Evolutionary conservation across 1,284 basidiomycete genomes (phyloP), one percentile per base, ranked within the genome.

Genomic region (Pseudozyma tsukubaensis): DNA sequence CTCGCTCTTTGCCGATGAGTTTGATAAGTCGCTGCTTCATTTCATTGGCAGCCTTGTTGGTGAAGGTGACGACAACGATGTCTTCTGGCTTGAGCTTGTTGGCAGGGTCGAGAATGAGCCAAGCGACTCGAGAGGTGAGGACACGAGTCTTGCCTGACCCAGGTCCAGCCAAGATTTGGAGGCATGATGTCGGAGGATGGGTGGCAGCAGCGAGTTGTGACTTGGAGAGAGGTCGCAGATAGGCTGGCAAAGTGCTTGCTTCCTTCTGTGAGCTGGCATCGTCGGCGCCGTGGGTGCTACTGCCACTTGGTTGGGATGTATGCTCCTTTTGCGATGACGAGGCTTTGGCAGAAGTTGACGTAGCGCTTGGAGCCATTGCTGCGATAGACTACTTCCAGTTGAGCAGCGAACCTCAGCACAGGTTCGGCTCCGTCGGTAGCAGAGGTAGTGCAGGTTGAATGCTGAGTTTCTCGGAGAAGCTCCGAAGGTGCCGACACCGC

Each of bases 21-120:
- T 88, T 88, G 21, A 86, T 85, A 32, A 97, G 86, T 3, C 94
- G 88, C 70, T 89, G 87, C 65, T 89, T 88, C 94, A 96, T 94
- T 86, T 96, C 94, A 71, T 90, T 91, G 1, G 94, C 93, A 4
- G 94, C 93, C 85, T 94, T 94, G 86, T 94, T 94, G 39, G 85
- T 86, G 63, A 86, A 86, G 9, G 86, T 86, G 62, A 86, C 85
- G 13, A 83, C 80, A 42, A 83, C 71, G 44, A 82, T 66, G 37
- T 77, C 66, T 52, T 75, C 70, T 4, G 83, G 83, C 37, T 59
- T 58, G 51, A 84, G 56, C 48, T 61, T 50, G 54, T 76, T 72
- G 48, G 59, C 58, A 1, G 55, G 58, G 14, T 77, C 64, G 52
- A 71, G 66, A 49, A 84, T 53, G 52, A 84, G 72, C 79, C 79